Base-by-base conservation (phyloP, 2,329 filamentous ascomycete genomes). In the Trichoderma sp. region DNA sequence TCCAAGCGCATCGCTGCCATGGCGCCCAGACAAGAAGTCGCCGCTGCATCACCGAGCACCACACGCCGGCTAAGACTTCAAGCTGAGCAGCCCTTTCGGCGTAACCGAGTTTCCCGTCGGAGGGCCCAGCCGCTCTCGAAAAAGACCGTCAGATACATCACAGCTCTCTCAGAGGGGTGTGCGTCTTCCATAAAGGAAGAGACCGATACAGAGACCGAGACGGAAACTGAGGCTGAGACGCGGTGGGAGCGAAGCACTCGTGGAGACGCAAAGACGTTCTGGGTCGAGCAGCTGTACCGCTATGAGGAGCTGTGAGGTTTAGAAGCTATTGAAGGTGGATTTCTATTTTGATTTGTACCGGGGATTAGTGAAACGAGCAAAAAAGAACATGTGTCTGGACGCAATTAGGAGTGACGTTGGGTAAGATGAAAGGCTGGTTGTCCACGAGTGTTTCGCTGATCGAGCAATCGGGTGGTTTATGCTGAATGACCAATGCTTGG, bases 271-370 rank as follows among this genome's bases (percentile, higher is more conserved):
- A 61, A 55, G 49, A 57, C 59, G 11, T 59, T 74, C 24, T 57
- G 92, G 91, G 40, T 94, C 90, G 2, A 92, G 89, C 58, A 90
- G 89, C 58, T 96, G 92, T 79, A 96, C 92, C 2, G 92, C 89
- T 19, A 92, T 90, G 75, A 87, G 88, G 75, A 91, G 94, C 77
- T 92, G 27, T 68, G 33, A 68, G 27, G 29, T 4, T 43, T 8
- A 19, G 1, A 4, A 16, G 7, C 10, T 27, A 19, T 53, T 53
- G 27, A 13, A 5, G 19, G 8, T 8, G 24, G 4, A 16, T 7
- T 43, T 40, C 14, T 40, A 40, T 19, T 29, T 40, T 16, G 5
- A 21, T 57, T 29, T 55, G 33, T 29, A 5, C 8, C 2, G 13
- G 31, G n/a, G 31, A 43, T 52, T 27, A 0, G 13, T 31, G 10